Evolutionary conservation across 2,329 filamentous ascomycete genomes (phyloP).

Genomic region (Alternaria longipes): DNA sequence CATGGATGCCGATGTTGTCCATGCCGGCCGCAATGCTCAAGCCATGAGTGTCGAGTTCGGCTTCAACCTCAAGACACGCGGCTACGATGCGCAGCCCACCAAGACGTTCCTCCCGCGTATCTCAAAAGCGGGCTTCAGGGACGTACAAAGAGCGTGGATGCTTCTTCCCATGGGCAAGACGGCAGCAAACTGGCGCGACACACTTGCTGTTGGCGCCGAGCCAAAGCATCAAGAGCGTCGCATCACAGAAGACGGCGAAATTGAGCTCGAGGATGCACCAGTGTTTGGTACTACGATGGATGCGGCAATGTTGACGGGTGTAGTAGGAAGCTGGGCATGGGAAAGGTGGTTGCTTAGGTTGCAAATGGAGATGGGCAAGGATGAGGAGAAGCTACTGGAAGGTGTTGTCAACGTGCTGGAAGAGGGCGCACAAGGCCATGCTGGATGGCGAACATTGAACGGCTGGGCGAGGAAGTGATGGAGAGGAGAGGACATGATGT

Average conservation of each 20-base stretch:
- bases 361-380: slow-evolving; percentile 83
- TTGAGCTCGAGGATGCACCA: slow-evolving; percentile 39
- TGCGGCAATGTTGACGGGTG: slow-evolving; percentile 77
- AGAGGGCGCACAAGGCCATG: slow-evolving; percentile 66
- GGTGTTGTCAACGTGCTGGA: slow-evolving; percentile 67
- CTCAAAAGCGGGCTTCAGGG: slow-evolving; percentile 77
- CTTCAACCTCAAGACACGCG: slow-evolving; percentile 85
- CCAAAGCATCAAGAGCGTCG: slow-evolving; percentile 43
- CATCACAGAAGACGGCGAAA: slow-evolving; percentile 49
- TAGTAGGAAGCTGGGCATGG: slow-evolving; percentile 91
- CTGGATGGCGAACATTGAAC: slow-evolving; percentile 68
- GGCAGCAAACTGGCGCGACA: slow-evolving; percentile 50
- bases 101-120: slow-evolving; percentile 82
- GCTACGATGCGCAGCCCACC: slow-evolving; percentile 87
- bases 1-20: slow-evolving; percentile 89
- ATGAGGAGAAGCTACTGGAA: slow-evolving; percentile 61
- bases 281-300: slow-evolving; percentile 65
- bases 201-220: slow-evolving; percentile 47
- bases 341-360: slow-evolving; percentile 94
- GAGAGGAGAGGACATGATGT: background rate
- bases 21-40: slow-evolving; percentile 79
- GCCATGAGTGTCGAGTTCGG: slow-evolving; percentile 92
- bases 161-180: slow-evolving; percentile 80
- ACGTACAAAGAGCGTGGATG: slow-evolving; percentile 86
- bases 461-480: slow-evolving; percentile 57